phyloP scores from a whole-genome alignment of 75 land plant species.

The Chamaecyparis obtusa region DNA sequence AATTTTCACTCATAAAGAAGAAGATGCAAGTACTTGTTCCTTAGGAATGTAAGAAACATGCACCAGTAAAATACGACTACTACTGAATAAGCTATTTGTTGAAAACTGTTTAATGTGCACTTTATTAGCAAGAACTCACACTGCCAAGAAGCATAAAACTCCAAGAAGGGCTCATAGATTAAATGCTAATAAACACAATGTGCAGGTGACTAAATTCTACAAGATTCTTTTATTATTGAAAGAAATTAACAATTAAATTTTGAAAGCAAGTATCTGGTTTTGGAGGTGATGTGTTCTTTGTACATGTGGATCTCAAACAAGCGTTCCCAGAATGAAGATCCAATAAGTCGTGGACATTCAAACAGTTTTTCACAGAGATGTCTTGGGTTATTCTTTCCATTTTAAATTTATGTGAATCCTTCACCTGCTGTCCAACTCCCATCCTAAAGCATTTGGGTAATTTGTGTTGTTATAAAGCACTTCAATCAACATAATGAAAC shows the following conservation, averaged over 20 bases:
- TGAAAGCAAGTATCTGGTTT: too few species aligned
- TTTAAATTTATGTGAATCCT: too few species aligned
- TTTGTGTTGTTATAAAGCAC: neutral
- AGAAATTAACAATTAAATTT: too few species aligned
- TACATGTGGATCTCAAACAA: too few species aligned
- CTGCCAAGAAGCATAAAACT: neutral
- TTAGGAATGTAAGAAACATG: neutral
- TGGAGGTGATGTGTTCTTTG: too few species aligned
- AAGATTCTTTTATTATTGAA: too few species aligned
- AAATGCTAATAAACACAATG: neutral
- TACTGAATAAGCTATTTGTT: neutral
- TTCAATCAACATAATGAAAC: neutral
- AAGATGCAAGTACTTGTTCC: neutral
- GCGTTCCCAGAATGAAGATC: too few species aligned
- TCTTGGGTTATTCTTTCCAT: too few species aligned
- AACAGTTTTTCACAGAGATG: too few species aligned
- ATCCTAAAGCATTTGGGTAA: neutral
- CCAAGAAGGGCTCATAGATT: neutral
- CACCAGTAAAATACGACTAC: neutral
- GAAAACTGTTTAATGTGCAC: neutral
- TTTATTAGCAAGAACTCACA: neutral
- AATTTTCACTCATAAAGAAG: too few species aligned
- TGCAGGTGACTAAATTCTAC: neutral
- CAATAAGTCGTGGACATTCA: too few species aligned
- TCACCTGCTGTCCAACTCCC: neutral